Base-by-base conservation (phyloP, 176 grass and related monocot genomes). In the Cocos nucifera region DNA sequence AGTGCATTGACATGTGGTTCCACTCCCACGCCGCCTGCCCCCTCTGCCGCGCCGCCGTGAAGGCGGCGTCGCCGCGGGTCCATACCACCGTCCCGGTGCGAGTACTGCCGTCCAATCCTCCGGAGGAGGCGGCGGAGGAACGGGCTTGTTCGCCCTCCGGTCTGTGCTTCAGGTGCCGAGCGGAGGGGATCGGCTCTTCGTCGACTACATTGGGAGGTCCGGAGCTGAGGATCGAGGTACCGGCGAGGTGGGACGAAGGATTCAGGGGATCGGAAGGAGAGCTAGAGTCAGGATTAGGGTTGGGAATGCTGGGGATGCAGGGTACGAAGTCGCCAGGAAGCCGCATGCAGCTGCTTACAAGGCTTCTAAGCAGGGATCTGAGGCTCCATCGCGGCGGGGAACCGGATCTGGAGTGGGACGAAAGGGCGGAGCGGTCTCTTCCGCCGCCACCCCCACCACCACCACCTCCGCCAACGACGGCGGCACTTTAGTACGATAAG, bases 1-100 rank as follows among this genome's bases (percentile, higher is more conserved):
- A 80, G 6, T 88, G 85, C 69, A 80, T 88, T 63, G 85, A 80
- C 73, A 67, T 78, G 18, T 88, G 85, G 85, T 88, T 88, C 77
- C 72, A 58, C 4, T 77, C 18, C 3, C 78, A 88, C 72, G 28
- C 73, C 51, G 80, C 68, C 50, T 88, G 85, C 73, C 85, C 85
- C 6, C 76, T 88, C 56, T 88, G 85, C 79, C 80, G 85, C 59
- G 54, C 77, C 12, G 67, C 50, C 51, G 80, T 83, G n/a, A 72
- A 64, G 48, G 35, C 65, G 23, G 23, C 17, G 53, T 57, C 26
- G 7, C 32, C 59, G 12, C 24, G 27, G 52, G 53, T 69, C 63
- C 15, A 58, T 5, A 22, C 67, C 22, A 51, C 54, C 23, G 58
- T 63, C 17, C 1, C n/a, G 0, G 59, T 30, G 22, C 35, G 15